Evolutionary conservation across 768 basidiomycete species (phyloP), one percentile per base, ranked within the genome.

Genomic region (Kwoniella botswanensis): DNA sequence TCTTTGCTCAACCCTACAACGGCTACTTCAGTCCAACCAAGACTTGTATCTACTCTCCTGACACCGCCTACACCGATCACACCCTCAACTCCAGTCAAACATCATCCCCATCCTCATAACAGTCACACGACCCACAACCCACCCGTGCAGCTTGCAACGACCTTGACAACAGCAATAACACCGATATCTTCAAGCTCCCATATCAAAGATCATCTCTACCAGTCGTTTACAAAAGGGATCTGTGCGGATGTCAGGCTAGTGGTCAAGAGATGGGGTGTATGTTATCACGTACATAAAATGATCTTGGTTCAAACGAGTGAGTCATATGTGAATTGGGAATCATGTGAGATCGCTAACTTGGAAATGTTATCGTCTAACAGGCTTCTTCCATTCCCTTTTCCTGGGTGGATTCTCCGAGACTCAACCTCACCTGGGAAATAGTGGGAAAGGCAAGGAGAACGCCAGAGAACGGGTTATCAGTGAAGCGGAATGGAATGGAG

Each of bases 321-420:
- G 89, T 87, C 6, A 41, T 68, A 54, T 35, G 7, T 35, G 1
- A 35, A 35, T 35, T 9, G 35, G 35, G 35, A 9, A 35, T 6
- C 15, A 52, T 58, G 57, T 44, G 62, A n/a, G 56, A 55, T 58
- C 21, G 7, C 18, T 21, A 41, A 35, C 35, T 6, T 6, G 1
- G 5, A 9, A 35, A 35, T 35, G 7, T 1, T 9, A 35, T 35
- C 35, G 35, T 41, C 52, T 26, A 12, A 10, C 42, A 90, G 94
- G 91, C 12, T 97, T 93, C 87, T 95, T 96, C 84, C 87, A 89
- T 59, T 90, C 92, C 42, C 87, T 97, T 22, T 97, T 96, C 84
- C 92, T 91, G 0, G 88, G 79, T 11, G 82, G 77, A 0, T 83
- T 84, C 65, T 76, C 75, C 0, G 81, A 82, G 41, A 79, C 72